Conservation (phyloP, 345 rosid genomes). For the Crucihimalaya himalaica region DNA sequence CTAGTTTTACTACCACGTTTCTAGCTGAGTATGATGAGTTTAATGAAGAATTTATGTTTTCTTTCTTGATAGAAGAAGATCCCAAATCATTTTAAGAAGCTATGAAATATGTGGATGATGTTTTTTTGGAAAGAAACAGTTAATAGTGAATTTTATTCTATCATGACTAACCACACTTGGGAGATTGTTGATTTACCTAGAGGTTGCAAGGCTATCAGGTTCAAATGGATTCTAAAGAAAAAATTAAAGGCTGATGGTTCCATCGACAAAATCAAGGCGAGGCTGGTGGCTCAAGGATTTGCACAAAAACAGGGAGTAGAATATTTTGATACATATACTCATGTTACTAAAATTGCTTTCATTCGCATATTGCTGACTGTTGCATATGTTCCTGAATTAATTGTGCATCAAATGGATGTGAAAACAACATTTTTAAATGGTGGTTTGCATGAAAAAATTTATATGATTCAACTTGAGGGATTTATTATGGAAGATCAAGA, state of each 20-base stretch:
- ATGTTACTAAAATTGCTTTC: neutral
- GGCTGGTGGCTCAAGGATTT: no score
- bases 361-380: neutral
- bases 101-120: neutral
- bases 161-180: neutral
- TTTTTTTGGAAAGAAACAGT: neutral
- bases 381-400: neutral
- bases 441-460: neutral
- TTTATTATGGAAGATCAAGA: neutral
- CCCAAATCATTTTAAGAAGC: neutral
- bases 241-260: neutral
- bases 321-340: neutral
- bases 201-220: neutral
- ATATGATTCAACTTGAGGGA: neutral
- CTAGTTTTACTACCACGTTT: neutral
- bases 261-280: neutral
- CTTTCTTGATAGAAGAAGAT: neutral
- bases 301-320: neutral
- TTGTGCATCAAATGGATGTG: neutral
- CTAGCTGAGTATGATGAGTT: neutral
- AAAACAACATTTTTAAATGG: neutral
- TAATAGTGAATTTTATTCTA: neutral
- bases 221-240: neutral
- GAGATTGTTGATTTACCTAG: neutral
- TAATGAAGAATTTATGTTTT: neutral